These are phyloP conservation scores for Cocos nucifera DNA, from an alignment of 176 grass and related monocot genomes.

Conservation along the genomic window DNA sequence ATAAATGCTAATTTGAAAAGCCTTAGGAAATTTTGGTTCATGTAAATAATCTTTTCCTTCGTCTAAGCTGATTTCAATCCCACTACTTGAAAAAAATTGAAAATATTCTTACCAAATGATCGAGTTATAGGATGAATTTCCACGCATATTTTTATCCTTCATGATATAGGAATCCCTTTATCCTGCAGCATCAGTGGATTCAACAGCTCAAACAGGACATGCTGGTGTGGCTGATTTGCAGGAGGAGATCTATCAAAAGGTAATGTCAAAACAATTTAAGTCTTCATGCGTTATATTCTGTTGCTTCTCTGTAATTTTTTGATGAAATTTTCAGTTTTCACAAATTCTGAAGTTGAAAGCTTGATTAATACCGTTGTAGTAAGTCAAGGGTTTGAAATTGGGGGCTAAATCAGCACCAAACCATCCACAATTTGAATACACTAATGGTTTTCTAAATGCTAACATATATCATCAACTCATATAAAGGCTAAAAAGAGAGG, in stretches of 20 bases:
- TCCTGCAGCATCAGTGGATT: background rate
- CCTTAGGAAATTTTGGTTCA: too few relatives aligned
- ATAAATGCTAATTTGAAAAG: too few relatives aligned
- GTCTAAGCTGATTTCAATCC: too few relatives aligned
- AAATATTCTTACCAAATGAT: background rate
- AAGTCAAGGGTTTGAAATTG: too few relatives aligned
- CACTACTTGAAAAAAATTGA: background rate
- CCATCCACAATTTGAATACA: too few relatives aligned
- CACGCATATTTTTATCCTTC: background rate
- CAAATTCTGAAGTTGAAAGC: background rate
- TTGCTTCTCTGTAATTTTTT: background rate
- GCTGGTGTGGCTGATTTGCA: background rate
- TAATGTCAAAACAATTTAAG: background rate
- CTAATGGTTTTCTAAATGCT: too few relatives aligned
- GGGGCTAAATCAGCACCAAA: too few relatives aligned
- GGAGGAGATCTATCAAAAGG: constrained; percentile 1
- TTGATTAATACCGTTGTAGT: too few relatives aligned
- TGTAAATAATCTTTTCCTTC: too few relatives aligned
- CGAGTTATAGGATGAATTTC: background rate
- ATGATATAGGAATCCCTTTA: background rate
- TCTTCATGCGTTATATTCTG: background rate
- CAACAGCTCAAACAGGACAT: background rate
- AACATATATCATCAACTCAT: too few relatives aligned
- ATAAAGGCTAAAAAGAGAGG: too few relatives aligned
- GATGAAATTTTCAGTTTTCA: background rate